Percentiles rank a stretch among this genome's conserved stretches.
phyloP scores from a whole-genome alignment of 2,329 filamentous ascomycete species.

The Trichoderma sp. region DNA sequence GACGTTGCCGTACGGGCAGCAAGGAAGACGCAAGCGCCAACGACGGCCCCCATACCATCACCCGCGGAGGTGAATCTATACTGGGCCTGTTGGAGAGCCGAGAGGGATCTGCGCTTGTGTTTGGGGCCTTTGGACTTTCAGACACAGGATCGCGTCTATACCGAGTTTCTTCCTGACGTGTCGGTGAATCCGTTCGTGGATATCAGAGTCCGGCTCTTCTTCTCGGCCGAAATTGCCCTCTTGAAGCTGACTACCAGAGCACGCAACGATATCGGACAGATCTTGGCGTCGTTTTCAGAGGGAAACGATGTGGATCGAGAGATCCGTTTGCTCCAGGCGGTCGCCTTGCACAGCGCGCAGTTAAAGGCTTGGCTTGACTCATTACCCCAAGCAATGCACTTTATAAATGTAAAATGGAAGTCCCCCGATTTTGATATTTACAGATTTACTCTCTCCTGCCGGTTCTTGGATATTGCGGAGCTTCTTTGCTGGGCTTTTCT shows the following conservation, averaged over 20 bases:
- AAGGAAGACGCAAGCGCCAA: neutral
- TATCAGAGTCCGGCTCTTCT: neutral
- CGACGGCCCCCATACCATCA: neutral
- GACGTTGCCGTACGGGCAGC: neutral
- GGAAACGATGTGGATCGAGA: neutral
- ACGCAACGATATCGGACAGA: neutral
- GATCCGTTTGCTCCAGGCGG: neutral
- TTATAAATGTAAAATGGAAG: neutral
- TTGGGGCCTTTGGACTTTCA: conserved; percentile 1
- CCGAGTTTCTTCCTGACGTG: neutral
- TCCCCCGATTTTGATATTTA: neutral
- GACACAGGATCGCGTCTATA: neutral
- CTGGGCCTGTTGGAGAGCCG: conserved; percentile 8
- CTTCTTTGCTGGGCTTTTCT: neutral
- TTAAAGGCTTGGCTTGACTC: neutral
- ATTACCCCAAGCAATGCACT: neutral
- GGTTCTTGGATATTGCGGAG: neutral
- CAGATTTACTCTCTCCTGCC: neutral
- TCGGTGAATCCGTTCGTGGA: neutral
- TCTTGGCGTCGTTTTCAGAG: neutral
- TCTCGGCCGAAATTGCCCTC: conserved; percentile 2
- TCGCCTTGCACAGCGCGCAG: neutral
- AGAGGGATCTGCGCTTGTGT: neutral
- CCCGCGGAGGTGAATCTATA: neutral
- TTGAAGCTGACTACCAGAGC: neutral